phyloP scores from a whole-genome alignment of 805 yeast genomes.

The Yamadazyma ubonensis region DNA sequence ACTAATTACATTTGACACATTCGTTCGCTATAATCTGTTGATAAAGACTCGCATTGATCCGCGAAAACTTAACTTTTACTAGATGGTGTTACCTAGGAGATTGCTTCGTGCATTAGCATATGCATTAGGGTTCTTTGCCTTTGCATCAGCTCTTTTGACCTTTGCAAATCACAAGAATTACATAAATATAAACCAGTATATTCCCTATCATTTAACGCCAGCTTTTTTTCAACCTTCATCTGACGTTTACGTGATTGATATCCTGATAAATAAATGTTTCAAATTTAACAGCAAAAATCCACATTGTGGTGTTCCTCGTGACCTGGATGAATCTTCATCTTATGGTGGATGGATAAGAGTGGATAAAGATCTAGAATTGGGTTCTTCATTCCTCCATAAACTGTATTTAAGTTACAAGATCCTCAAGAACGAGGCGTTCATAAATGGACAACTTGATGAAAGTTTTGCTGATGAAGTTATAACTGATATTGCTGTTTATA shows the following conservation, averaged over 20 bases:
- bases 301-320: slow-evolving; percentile 28
- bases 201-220: slow-evolving; percentile 33
- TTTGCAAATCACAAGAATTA: slow-evolving; percentile 42
- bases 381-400: slow-evolving; percentile 41
- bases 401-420: slow-evolving; percentile 39
- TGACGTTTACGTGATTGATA: slow-evolving; percentile 41
- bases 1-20: no score
- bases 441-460: slow-evolving; percentile 9
- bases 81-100: slow-evolving; percentile 29
- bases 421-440: slow-evolving; percentile 21
- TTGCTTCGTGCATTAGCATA: slow-evolving; percentile 29
- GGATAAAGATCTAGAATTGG: slow-evolving; percentile 48
- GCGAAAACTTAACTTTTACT: neutral
- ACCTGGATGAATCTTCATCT: slow-evolving; percentile 18
- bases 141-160: slow-evolving; percentile 26
- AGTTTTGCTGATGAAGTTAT: slow-evolving; percentile 30
- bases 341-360: slow-evolving; percentile 41
- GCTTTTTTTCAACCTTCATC: slow-evolving; percentile 42
- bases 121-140: slow-evolving; percentile 16
- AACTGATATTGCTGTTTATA: slow-evolving; percentile 39
- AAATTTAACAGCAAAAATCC: slow-evolving; percentile 19
- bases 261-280: slow-evolving; percentile 35
- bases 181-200: slow-evolving; percentile 21
- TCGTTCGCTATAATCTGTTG: no score
- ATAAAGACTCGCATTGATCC: neutral